Percentiles rank a stretch among this genome's conserved stretches.
These are phyloP conservation scores for Endocarpon pusillum DNA, from an alignment of 495 filamentous ascomycete genomes.

Conservation along the genomic window DNA sequence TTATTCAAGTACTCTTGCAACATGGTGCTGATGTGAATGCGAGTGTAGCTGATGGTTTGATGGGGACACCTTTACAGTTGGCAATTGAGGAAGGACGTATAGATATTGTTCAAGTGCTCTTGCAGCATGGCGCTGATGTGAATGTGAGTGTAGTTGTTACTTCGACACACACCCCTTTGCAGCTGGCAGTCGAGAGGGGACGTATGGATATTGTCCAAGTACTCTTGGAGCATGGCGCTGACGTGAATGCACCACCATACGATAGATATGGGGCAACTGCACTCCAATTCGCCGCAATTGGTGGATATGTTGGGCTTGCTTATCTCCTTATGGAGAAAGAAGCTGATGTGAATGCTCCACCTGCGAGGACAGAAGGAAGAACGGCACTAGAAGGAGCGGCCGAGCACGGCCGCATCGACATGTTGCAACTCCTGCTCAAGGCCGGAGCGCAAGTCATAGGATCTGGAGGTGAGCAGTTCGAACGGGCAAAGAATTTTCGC, in stretches of 20 bases:
- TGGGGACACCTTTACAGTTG: not conserved
- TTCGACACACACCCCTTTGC: slow-evolving; percentile 7
- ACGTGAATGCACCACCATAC: slow-evolving; percentile 9
- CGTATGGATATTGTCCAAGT: slow-evolving; percentile 9
- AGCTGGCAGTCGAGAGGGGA: slow-evolving; percentile 12
- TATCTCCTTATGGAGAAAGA: slow-evolving; percentile 6
- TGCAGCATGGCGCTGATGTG: slow-evolving; percentile 1
- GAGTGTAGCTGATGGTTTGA: not conserved
- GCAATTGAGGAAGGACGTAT: slow-evolving; percentile 4
- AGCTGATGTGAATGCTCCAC: slow-evolving; percentile 13
- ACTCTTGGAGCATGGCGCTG: slow-evolving; percentile 13
- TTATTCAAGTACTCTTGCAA: not conserved
- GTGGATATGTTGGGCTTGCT: slow-evolving; percentile 7
- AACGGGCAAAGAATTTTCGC: slow-evolving; percentile 3
- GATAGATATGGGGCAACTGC: slow-evolving; percentile 2
- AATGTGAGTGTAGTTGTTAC: not conserved
- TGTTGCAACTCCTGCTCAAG: slow-evolving; percentile 20
- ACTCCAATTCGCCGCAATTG: slow-evolving; percentile 8
- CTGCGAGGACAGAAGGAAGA: slow-evolving; percentile 10
- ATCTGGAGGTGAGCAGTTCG: not conserved
- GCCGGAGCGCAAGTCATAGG: slow-evolving; percentile 4
- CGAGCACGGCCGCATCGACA: slow-evolving; percentile 21
- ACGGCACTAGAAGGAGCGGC: slow-evolving; percentile 23
- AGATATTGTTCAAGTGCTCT: slow-evolving; percentile 3
- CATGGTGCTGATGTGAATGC: not conserved